A percentile compares a stretch with the other conserved stretches of the same genome.
phyloP scores from a whole-genome alignment of 306 rosid species.

The Fragaria ananassa region DNA sequence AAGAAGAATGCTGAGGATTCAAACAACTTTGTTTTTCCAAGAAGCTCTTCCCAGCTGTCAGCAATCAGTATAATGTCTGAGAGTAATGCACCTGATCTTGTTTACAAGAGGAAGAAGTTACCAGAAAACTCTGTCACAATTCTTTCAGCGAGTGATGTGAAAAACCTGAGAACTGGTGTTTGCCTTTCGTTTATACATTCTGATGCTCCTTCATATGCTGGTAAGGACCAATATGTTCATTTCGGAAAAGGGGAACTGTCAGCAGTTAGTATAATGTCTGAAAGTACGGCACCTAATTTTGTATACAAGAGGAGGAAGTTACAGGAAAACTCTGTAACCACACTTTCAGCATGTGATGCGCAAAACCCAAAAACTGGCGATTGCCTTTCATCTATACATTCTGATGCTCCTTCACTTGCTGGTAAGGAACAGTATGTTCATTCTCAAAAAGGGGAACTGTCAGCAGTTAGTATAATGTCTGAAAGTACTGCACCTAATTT shows the following conservation, averaged over 20 bases:
- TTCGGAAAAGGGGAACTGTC: conserved; percentile 49
- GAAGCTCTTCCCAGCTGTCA: conserved; percentile 46
- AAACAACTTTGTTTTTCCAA: conserved; percentile 34
- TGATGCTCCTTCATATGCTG: conserved; percentile 37
- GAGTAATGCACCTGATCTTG: conserved; percentile 40
- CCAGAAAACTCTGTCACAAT: conserved; percentile 30
- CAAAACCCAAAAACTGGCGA: conserved; percentile 40
- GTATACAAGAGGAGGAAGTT: conserved; percentile 74
- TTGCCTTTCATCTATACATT: conserved; percentile 45
- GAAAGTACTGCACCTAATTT: conserved; percentile 40
- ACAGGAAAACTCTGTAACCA: conserved; percentile 29
- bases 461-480: conserved; percentile 52
- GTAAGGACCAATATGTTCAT: conserved; percentile 41
- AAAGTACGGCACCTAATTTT: conserved; percentile 37
- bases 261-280: conserved; percentile 50
- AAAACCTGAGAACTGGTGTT: conserved; percentile 39
- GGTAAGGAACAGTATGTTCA: conserved; percentile 41
- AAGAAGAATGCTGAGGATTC: conserved; percentile 39
- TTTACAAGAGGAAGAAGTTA: conserved; percentile 68
- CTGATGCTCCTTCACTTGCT: conserved; percentile 37
- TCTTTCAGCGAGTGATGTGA: conserved; percentile 28
- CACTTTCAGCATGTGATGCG: conserved; percentile 29
- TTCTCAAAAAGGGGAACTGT: conserved; percentile 43
- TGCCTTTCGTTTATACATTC: conserved; percentile 48
- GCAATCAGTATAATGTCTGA: conserved; percentile 51